Conservation (phyloP, 176 grass and related monocot species). For the Carex pumila region DNA sequence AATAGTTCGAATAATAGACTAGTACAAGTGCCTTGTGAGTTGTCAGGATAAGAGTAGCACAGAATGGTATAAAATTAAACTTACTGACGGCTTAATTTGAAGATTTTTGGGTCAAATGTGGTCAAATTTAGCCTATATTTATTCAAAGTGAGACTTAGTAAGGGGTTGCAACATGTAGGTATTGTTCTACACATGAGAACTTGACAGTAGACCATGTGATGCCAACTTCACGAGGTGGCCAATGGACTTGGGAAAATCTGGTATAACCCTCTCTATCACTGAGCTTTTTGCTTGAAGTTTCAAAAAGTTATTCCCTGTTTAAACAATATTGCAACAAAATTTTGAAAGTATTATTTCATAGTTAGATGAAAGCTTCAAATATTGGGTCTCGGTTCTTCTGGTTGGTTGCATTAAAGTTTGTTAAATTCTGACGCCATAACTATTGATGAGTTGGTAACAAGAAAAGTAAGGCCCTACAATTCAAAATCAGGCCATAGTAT, state of each 20-base stretch:
- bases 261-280: conserved; percentile 21
- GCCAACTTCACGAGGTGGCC: conserved; percentile 64
- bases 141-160: conserved; percentile 12
- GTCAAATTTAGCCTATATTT: background rate
- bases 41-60: background rate
- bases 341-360: background rate
- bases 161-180: conserved; percentile 39
- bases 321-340: background rate
- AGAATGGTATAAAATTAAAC: conserved; percentile 5
- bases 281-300: background rate
- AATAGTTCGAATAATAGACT: background rate
- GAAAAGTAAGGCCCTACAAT: too few relatives aligned
- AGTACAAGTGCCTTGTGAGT: background rate
- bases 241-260: conserved; percentile 99
- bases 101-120: background rate
- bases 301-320: background rate
- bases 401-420: background rate
- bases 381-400: background rate
- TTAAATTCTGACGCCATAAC: background rate
- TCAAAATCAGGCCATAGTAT: too few relatives aligned
- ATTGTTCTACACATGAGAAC: conserved; percentile 66
- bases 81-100: background rate
- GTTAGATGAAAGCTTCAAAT: background rate
- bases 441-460: background rate
- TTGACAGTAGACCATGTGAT: conserved; percentile 96